Conservation (phyloP, 2,329 filamentous ascomycete genomes). For the Trichoderma harzianum region DNA sequence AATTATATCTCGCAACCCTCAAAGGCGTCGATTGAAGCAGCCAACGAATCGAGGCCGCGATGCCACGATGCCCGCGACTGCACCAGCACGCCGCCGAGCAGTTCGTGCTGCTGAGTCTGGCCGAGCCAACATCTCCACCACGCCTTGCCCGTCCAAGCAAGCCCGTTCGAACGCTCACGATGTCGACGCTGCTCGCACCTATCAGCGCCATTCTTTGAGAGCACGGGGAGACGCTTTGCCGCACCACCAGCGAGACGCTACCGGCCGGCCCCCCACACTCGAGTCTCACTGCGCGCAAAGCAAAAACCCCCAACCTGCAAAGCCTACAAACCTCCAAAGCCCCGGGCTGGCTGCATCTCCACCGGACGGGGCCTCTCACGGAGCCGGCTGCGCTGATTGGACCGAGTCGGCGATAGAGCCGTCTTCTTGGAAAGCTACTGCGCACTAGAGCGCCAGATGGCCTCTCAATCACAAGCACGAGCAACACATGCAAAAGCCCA, state of each 20-base stretch:
- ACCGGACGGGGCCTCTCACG: background rate
- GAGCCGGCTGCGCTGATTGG: background rate
- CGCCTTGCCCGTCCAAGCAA: slow-evolving; percentile 9
- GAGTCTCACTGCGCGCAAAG: background rate
- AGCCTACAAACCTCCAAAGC: background rate
- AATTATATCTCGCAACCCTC: slow-evolving; percentile 2
- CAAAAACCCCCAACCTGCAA: background rate
- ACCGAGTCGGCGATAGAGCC: background rate
- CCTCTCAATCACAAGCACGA: slow-evolving; percentile 9
- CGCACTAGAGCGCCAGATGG: background rate
- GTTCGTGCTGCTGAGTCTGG: background rate
- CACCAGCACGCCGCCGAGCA: slow-evolving; percentile 1
- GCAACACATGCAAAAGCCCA: slow-evolving; percentile 6
- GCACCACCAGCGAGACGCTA: slow-evolving; percentile 10
- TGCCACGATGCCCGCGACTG: slow-evolving; percentile 13
- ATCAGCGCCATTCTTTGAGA: slow-evolving; percentile 14
- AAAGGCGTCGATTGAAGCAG: background rate
- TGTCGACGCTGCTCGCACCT: background rate
- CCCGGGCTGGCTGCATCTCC: slow-evolving; percentile 1
- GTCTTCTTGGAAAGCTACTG: background rate
- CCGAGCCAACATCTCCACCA: slow-evolving; percentile 4
- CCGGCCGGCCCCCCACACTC: slow-evolving; percentile 5
- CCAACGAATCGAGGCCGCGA: slow-evolving; percentile 11
- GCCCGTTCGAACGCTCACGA: background rate
- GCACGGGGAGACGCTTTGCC: slow-evolving; percentile 15